Conservation (phyloP, 441 rosid species). For the Populus trichocarpa region DNA sequence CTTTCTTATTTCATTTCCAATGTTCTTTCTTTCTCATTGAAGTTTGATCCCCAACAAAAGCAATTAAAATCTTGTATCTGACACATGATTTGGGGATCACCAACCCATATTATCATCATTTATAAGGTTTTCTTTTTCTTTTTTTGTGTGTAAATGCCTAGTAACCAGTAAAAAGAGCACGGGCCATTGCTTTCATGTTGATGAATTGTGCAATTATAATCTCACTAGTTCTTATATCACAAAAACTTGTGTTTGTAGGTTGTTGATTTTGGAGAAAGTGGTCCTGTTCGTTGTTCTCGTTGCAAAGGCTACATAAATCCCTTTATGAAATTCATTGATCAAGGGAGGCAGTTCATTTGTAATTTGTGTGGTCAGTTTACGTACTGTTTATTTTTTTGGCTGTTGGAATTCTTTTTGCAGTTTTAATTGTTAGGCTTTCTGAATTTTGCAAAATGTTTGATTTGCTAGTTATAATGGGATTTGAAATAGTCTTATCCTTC, state of each 20-base stretch:
- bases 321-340: constrained; percentile 78
- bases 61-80: not conserved
- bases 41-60: not conserved
- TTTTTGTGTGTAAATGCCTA: not conserved
- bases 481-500: not conserved
- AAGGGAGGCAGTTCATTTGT: constrained; percentile 74
- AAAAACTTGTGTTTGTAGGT: constrained; percentile 38
- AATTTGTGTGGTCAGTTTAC: constrained; percentile 67
- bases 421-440: not conserved
- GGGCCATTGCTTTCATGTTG: not conserved
- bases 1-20: not conserved
- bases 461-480: not conserved
- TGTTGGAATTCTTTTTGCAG: not conserved
- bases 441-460: not conserved
- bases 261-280: constrained; percentile 87
- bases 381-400: not conserved
- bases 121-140: not conserved
- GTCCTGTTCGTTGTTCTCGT: constrained; percentile 86
- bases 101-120: not conserved
- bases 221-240: not conserved
- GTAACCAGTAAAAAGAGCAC: not conserved
- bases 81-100: not conserved
- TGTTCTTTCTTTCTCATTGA: not conserved
- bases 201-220: not conserved
- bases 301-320: constrained; percentile 86